Evolutionary conservation across 1,284 basidiomycete species (phyloP), one percentile per base, ranked within the genome.

Genomic region (Phlebopus sp.): DNA sequence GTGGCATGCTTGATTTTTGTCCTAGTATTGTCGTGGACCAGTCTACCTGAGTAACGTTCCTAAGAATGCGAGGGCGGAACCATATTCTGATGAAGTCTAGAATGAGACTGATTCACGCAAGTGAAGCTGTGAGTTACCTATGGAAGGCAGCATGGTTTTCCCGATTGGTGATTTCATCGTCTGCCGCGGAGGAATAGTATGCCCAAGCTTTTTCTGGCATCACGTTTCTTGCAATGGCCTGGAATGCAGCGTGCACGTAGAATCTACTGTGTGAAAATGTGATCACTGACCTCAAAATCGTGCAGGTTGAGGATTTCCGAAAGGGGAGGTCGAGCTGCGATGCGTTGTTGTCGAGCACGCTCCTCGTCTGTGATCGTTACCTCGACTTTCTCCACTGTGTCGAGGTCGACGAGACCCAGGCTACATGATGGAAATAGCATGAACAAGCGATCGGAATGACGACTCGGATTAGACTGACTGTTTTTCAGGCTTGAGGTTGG

Each of bases 91-190:
- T 37, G 17, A 34, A 3, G 13, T n/a, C 47, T 17, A 41, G 25
- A n/a, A 23, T 4, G 27, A 32, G 13, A 9, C 15, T 18, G 19
- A 38, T 32, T 35, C 38, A 15, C n/a, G 29, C 15, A 2, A 5
- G 18, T 29, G 29, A n/a, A 34, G 41, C 37, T 8, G 27, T 10
- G 32, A 17, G 57, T 37, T 42, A 81, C 87, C 92, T 73, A 55
- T 92, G 90, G 64, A 88, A 97, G 0, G 91, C 92, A 41, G 82
- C 77, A 49, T 88, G 86, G 63, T 97, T 97, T 68, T 97, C 93
- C 19, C 93, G 77, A 67, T 80, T 81, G 30, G 87, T 94, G 57
- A 92, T 89, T 67, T 93, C 91, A 60, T 93, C 91, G 61, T 94
- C 91, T 10, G 90, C 83, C 11, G 90, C 92, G 14, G 86, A 90